Evolutionary conservation across 2,329 filamentous ascomycete species (phyloP).

Genomic region (Aspergillus piperis): DNA sequence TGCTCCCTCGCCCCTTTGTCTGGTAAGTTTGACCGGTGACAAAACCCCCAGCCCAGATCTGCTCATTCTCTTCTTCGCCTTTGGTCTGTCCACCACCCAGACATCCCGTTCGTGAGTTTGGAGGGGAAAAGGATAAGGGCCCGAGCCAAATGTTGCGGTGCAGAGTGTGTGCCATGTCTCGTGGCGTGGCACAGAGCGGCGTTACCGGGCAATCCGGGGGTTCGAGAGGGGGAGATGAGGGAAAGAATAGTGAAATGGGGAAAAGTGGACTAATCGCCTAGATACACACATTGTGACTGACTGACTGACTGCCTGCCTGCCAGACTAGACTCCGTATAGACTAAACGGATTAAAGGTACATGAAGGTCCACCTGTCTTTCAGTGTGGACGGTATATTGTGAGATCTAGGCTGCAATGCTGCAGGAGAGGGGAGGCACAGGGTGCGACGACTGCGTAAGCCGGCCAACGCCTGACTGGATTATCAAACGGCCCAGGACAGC

Average conservation of each 20-base stretch:
- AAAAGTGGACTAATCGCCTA: no score
- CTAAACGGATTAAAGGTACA: no score
- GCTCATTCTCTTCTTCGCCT: not conserved
- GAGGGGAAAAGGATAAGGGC: not conserved
- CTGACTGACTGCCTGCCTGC: no score
- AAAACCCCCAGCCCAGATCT: not conserved
- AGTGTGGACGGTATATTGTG: not conserved
- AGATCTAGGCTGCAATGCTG: conserved; percentile 3
- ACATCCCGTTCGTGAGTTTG: not conserved
- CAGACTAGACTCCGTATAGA: no score
- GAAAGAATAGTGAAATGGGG: no score
- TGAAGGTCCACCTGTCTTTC: no score
- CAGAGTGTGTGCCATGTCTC: not conserved
- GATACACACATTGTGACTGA: no score
- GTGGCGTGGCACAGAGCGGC: not conserved
- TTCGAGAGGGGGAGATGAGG: no score
- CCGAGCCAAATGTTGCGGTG: not conserved
- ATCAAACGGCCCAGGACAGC: not conserved
- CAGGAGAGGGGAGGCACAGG: not conserved
- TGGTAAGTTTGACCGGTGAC: conserved; percentile 12
- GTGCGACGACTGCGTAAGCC: conserved; percentile 2
- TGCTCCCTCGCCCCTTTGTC: conserved; percentile 12
- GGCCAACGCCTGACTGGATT: conserved; percentile 9
- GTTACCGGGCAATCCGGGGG: no score
- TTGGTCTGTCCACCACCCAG: not conserved